Percentiles rank a stretch among this genome's conserved stretches.
Evolutionary conservation across 2,329 filamentous ascomycete species (phyloP).

Genomic region (Pseudopyricularia cyperi): DNA sequence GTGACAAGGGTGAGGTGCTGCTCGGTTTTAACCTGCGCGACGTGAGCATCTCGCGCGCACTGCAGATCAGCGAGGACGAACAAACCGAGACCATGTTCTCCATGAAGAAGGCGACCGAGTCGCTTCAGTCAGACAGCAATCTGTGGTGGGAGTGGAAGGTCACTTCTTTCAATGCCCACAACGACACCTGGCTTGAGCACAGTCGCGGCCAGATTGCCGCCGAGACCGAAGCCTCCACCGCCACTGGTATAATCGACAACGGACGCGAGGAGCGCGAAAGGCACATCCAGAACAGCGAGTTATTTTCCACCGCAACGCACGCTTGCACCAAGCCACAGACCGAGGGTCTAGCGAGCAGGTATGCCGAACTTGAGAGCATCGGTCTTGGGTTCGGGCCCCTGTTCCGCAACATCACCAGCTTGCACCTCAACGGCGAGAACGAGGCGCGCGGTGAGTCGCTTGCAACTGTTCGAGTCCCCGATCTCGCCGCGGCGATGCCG

Average conservation of each 20-base stretch:
- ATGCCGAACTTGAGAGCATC: constrained; percentile 3
- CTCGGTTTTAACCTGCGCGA: neutral
- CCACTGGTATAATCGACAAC: neutral
- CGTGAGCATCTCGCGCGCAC: constrained; percentile 10
- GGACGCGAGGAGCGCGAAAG: neutral
- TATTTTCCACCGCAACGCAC: neutral
- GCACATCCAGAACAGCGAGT: neutral
- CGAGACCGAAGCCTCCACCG: neutral
- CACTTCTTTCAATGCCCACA: constrained; percentile 1
- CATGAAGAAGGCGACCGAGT: constrained; percentile 5
- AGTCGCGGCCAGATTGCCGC: constrained; percentile 10
- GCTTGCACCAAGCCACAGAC: neutral
- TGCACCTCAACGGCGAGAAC: neutral
- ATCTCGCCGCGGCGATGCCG: neutral
- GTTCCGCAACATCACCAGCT: constrained; percentile 3
- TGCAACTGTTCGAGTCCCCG: neutral
- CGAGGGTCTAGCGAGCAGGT: neutral
- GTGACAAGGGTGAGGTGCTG: neutral
- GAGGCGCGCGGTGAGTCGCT: neutral
- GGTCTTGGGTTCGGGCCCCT: constrained; percentile 11
- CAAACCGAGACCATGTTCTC: constrained; percentile 10
- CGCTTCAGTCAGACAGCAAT: neutral
- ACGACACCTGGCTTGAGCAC: constrained; percentile 9
- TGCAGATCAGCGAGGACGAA: constrained; percentile 11
- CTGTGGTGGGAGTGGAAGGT: neutral